Conservation (phyloP, 345 rosid species). For the Cardamine occulta region DNA sequence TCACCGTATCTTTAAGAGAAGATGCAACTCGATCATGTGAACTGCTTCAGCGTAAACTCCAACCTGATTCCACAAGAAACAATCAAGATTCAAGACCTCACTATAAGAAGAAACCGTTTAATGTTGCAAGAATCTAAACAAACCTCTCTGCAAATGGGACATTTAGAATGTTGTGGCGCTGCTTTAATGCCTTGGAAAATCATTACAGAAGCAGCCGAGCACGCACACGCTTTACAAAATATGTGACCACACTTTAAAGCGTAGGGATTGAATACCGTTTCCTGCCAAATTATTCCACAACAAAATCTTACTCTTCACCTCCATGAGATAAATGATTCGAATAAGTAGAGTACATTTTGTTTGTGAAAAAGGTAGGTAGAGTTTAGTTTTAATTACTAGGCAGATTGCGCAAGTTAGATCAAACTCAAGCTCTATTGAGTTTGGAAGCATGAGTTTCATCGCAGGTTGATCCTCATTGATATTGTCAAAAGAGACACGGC, state of each 20-base stretch:
- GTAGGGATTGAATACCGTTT: constrained; percentile 78
- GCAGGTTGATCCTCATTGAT: constrained; percentile 55
- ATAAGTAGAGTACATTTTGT: neutral
- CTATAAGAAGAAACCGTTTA: neutral
- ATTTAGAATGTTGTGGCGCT: constrained; percentile 62
- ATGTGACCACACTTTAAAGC: constrained; percentile 92
- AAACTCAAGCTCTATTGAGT: constrained; percentile 68
- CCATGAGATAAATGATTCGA: neutral
- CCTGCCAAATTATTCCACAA: constrained; percentile 51
- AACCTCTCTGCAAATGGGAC: constrained; percentile 98
- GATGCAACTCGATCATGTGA: constrained; percentile 74
- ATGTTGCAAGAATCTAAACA: constrained; percentile 30
- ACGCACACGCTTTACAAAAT: constrained; percentile 87
- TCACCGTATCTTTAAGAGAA: constrained; percentile 71
- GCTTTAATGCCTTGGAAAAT: constrained; percentile 73
- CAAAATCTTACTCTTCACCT: constrained; percentile 12
- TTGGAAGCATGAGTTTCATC: constrained; percentile 65
- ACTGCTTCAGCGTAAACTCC: constrained; percentile 78
- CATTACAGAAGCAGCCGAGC: constrained; percentile 85
- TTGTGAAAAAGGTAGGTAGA: neutral
- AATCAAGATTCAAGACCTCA: neutral
- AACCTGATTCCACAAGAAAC: constrained; percentile 47
- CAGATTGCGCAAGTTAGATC: constrained; percentile 84
- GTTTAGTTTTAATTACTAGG: constrained; percentile 51
- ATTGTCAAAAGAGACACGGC: constrained; percentile 61